These are phyloP conservation scores for Penicillium janthinellum DNA, from an alignment of 2,329 filamentous ascomycete genomes.

Conservation along the genomic window DNA sequence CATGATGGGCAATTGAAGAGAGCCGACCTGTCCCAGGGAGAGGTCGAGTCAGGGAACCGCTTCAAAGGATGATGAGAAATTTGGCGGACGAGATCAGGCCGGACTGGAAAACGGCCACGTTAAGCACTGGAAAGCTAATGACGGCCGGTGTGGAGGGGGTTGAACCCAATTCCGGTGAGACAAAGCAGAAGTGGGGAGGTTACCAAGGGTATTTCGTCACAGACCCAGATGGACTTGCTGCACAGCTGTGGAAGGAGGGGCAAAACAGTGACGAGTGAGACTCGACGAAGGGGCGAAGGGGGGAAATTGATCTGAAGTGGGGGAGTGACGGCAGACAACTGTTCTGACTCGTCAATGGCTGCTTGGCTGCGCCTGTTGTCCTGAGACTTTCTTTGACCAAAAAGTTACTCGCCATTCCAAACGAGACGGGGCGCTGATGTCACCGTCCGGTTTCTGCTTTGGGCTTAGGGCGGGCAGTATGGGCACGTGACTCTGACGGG, in stretches of 20 bases:
- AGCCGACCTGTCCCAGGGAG: conserved; percentile 9
- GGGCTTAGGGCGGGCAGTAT: conserved; percentile 16
- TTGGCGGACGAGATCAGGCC: conserved; percentile 5
- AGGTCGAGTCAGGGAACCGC: conserved; percentile 17
- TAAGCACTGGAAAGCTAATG: conserved; percentile 17
- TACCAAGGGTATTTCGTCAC: conserved; percentile 20
- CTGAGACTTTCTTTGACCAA: background rate
- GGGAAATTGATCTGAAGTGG: background rate
- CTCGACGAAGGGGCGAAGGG: background rate
- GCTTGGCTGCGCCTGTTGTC: background rate
- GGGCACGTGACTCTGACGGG: conserved; percentile 1
- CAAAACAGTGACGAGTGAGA: conserved; percentile 3
- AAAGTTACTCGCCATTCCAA: background rate
- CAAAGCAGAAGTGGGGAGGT: conserved; percentile 38
- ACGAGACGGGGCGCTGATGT: conserved; percentile 4
- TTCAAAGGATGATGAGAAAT: conserved; percentile 5
- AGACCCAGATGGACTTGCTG: conserved; percentile 7
- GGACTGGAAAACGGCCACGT: conserved; percentile 11
- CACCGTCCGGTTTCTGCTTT: conserved; percentile 9
- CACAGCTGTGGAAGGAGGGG: conserved; percentile 11
- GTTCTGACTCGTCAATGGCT: background rate
- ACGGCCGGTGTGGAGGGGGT: conserved; percentile 27
- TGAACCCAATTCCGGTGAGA: conserved; percentile 40
- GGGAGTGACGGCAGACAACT: background rate
- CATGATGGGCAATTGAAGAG: conserved; percentile 19